Conservation (phyloP, 306 rosid genomes). For the Coriaria nepalensis region DNA sequence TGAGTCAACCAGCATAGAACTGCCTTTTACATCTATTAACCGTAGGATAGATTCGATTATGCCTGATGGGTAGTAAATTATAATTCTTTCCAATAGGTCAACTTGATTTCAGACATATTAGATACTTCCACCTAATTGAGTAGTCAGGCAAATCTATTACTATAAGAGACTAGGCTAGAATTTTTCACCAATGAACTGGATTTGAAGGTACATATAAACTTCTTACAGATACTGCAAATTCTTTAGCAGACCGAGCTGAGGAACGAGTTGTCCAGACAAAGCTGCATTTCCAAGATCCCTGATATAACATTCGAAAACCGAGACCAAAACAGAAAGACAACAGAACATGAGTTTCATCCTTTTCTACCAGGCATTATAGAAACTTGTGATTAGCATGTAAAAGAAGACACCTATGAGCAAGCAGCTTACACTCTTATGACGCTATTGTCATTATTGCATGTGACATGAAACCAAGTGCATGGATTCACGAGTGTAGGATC, state of each 20-base stretch:
- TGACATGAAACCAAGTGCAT: conserved; percentile 98
- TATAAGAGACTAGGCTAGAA: no score
- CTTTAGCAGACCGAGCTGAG: conserved; percentile 93
- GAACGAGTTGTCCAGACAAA: conserved; percentile 86
- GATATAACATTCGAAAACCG: conserved; percentile 18
- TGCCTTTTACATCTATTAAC: no score
- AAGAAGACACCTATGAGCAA: conserved; percentile 12
- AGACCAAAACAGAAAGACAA: conserved; percentile 9
- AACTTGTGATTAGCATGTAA: no score
- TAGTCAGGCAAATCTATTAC: no score
- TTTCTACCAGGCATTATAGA: no score
- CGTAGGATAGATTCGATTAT: no score
- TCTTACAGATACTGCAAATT: conserved; percentile 95
- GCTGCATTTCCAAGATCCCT: conserved; percentile 98
- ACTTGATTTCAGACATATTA: no score
- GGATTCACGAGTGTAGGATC: conserved; percentile 99
- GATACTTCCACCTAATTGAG: no score
- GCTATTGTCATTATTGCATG: conserved; percentile 95
- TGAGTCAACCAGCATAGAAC: no score
- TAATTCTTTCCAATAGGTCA: no score
- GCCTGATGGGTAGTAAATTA: no score
- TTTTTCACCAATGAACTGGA: neutral
- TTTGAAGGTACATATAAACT: conserved; percentile 11
- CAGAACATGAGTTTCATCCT: conserved; percentile 12
- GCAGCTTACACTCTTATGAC: conserved; percentile 87